A percentile compares a stretch with the other conserved stretches of the same genome.
phyloP scores from a whole-genome alignment of 1,284 basidiomycete genomes.

The Irpex sp. region DNA sequence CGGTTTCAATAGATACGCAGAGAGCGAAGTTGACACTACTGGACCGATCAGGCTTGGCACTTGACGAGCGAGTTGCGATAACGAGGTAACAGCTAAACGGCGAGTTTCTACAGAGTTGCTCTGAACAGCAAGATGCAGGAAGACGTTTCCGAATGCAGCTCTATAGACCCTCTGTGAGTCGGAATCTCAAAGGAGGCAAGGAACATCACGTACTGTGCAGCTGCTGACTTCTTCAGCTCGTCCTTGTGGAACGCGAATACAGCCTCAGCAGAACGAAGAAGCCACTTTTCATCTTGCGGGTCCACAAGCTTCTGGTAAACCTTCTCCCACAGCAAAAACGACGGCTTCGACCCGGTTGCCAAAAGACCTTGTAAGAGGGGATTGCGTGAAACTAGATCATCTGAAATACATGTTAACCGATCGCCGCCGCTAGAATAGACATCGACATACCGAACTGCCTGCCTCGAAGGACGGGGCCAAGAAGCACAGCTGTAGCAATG shows the following conservation, averaged over 20 bases:
- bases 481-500: slow-evolving; percentile 65
- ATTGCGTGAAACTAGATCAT: slow-evolving; percentile 35
- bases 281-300: slow-evolving; percentile 72
- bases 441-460: slow-evolving; percentile 47
- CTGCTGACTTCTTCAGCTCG: slow-evolving; percentile 54
- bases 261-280: slow-evolving; percentile 65
- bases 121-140: slow-evolving; percentile 68
- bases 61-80: slow-evolving; percentile 34
- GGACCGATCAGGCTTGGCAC: slow-evolving; percentile 46
- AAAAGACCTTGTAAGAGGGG: slow-evolving; percentile 41
- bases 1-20: slow-evolving; percentile 35
- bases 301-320: slow-evolving; percentile 73
- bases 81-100: slow-evolving; percentile 38
- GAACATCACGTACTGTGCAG: slow-evolving; percentile 46
- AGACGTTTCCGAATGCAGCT: slow-evolving; percentile 50
- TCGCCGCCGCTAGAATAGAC: not conserved
- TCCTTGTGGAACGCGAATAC: slow-evolving; percentile 46
- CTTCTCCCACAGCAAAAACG: slow-evolving; percentile 86
- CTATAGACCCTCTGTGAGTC: slow-evolving; percentile 5
- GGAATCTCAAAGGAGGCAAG: not conserved
- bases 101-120: slow-evolving; percentile 52
- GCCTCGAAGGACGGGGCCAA: slow-evolving; percentile 56
- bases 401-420: slow-evolving; percentile 20
- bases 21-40: slow-evolving; percentile 57
- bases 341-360: slow-evolving; percentile 61